These are phyloP conservation scores for Myotisia sp. DNA, from an alignment of 2,329 filamentous ascomycete genomes.

Conservation along the genomic window DNA sequence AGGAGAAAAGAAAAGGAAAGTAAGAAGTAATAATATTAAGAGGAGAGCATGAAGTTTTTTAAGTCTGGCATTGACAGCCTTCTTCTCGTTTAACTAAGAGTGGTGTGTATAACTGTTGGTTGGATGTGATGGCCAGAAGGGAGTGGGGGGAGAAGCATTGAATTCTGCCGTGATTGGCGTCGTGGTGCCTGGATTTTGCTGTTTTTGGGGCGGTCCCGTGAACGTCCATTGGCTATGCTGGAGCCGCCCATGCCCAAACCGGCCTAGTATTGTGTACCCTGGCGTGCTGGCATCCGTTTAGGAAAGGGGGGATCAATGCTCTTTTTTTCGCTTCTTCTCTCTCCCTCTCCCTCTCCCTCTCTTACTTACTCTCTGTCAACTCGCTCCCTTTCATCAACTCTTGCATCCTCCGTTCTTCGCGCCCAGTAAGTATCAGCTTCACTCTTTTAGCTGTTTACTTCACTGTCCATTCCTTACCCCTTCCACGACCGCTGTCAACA, in stretches of 20 bases:
- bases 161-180: too few species aligned
- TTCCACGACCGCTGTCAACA: conserved; percentile 10
- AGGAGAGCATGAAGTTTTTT: too few species aligned
- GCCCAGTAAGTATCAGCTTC: conserved; percentile 42
- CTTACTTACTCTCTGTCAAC: conserved; percentile 6
- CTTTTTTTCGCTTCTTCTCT: conserved; percentile 3
- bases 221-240: not conserved
- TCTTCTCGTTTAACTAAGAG: too few species aligned
- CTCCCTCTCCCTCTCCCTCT: conserved; percentile 12
- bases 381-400: conserved; percentile 9
- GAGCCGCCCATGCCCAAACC: not conserved
- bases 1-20: too few species aligned
- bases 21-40: too few species aligned
- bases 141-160: too few species aligned
- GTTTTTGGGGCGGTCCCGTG: not conserved
- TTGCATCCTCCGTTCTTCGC: conserved; percentile 14
- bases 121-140: too few species aligned
- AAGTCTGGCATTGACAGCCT: too few species aligned
- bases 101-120: too few species aligned
- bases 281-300: too few species aligned
- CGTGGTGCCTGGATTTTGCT: too few species aligned
- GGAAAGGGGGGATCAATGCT: not conserved
- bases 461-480: conserved; percentile 36
- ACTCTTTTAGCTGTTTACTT: conserved; percentile 48
- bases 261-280: conserved; percentile 2